phyloP scores from a whole-genome alignment of 208 protist genomes.

The Herpetomonas samuelpessoai region DNA sequence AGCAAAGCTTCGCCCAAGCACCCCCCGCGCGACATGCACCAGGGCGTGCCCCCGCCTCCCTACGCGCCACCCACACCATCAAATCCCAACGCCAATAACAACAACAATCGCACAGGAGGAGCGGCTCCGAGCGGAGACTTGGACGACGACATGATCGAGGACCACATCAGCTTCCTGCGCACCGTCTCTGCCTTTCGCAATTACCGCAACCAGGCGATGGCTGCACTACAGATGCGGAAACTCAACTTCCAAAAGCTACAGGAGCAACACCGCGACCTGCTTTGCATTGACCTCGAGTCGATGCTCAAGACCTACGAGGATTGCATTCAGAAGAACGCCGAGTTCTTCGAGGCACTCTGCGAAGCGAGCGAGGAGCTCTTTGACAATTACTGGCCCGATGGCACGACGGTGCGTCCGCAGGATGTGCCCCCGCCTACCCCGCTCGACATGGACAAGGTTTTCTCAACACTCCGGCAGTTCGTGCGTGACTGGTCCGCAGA shows the following conservation, averaged over 20 bases:
- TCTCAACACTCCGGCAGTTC: slow-evolving; percentile 95
- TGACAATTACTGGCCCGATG: slow-evolving; percentile 88
- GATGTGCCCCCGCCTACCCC: slow-evolving; percentile 77
- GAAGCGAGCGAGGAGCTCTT: slow-evolving; percentile 81
- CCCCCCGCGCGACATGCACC: slow-evolving; percentile 24
- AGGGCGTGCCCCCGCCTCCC: slow-evolving; percentile 30
- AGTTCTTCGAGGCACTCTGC: slow-evolving; percentile 85
- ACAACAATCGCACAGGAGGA: too few species aligned
- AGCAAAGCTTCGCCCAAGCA: background rate
- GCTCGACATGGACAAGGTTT: slow-evolving; percentile 94
- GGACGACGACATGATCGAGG: slow-evolving; percentile 76
- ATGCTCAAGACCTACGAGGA: slow-evolving; percentile 74
- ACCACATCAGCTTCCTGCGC: slow-evolving; percentile 85
- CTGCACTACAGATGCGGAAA: slow-evolving; percentile 64
- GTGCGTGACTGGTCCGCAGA: slow-evolving; percentile 95
- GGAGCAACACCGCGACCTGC: slow-evolving; percentile 57
- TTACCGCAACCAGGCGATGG: slow-evolving; percentile 72
- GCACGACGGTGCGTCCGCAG: slow-evolving; percentile 55
- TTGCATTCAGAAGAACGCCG: slow-evolving; percentile 80
- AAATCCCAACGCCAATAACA: slow-evolving; percentile 17
- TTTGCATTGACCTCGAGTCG: slow-evolving; percentile 76
- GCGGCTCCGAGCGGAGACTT: slow-evolving; percentile 15
- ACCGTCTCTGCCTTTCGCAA: slow-evolving; percentile 78
- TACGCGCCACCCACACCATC: slow-evolving; percentile 33
- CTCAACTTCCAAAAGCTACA: slow-evolving; percentile 82